Evolutionary conservation across 805 yeast species (phyloP).

Genomic region (Candida michaelii): DNA sequence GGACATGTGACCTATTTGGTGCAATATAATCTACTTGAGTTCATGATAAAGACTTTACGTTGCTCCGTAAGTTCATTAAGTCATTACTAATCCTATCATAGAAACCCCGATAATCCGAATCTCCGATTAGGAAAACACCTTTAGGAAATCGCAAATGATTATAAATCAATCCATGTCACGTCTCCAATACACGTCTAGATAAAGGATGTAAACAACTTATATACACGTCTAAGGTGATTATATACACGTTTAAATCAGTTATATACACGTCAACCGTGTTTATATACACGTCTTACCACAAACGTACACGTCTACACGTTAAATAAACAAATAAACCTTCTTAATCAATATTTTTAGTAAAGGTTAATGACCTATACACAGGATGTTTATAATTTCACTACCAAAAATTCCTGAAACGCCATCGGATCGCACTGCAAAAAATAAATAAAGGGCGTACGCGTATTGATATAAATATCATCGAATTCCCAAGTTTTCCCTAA

Average conservation of each 20-base stretch:
- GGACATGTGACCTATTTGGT: too few species aligned
- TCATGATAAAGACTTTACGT: too few species aligned
- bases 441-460: conserved; percentile 4
- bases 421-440: neutral
- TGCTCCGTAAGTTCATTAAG: too few species aligned
- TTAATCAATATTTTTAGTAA: neutral
- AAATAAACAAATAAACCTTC: neutral
- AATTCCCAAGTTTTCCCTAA: neutral
- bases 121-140: neutral
- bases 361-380: neutral
- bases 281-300: neutral
- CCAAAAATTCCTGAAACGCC: conserved; percentile 1
- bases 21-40: too few species aligned
- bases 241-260: neutral
- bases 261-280: neutral
- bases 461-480: conserved; percentile 2
- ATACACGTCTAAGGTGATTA: neutral
- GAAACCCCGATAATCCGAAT: conserved; percentile 6
- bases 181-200: neutral
- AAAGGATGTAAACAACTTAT: too few species aligned
- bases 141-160: too few species aligned
- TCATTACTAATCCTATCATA: conserved; percentile 4
- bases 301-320: neutral
- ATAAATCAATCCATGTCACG: too few species aligned
- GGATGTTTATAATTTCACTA: conserved; percentile 7